Base-by-base conservation (phyloP, 495 filamentous ascomycete species). In the Penicillium odoratum region DNA sequence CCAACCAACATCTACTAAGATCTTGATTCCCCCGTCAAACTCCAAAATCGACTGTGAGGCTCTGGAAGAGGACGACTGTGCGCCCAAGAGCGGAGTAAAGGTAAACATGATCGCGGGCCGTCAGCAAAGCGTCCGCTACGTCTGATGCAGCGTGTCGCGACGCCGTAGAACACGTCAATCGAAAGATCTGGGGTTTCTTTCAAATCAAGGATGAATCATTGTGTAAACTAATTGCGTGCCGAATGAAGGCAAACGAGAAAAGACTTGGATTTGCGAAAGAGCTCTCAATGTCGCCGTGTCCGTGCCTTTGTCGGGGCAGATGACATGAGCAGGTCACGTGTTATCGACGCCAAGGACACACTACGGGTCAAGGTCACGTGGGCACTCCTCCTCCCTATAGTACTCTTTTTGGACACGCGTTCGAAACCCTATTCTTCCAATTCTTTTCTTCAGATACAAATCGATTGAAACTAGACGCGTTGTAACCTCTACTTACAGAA, bases 31-130 rank as follows among this genome's bases (percentile, higher is more conserved):
- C 45, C 93, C 93, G 78, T 98, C 94, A 47, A 99, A 86, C 77
- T 98, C 95, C 45, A 99, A 78, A 8, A 99, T 83, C 11, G 95
- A 98, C 70, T 97, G 93, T 56, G 91, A 94, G 36, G 95, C 94
- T 42, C 84, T 79, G 7, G 91, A 95, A 46, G 85, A 82, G 11
- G 73, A 71, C 7, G 90, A 93, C 62, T 93, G 92, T 16, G 93
- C 95, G 62, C 94, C 95, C 43, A 94, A 88, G 46, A 99, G 76
- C 16, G 95, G 87, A 59, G 88, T 95, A 75, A 98, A 97, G 57
- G 85, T 96, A 77, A 99, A 96, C 94, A 99, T 99, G 61, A 43
- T 53, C 48, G 33, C 49, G 31, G 21, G 51, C 38, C 44, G 63
- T 67, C 56, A 45, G 38, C 40, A 30, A 56, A 40, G 21, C n/a